Base-by-base conservation (phyloP, 768 basidiomycete species). In the Lepiota venenata region DNA sequence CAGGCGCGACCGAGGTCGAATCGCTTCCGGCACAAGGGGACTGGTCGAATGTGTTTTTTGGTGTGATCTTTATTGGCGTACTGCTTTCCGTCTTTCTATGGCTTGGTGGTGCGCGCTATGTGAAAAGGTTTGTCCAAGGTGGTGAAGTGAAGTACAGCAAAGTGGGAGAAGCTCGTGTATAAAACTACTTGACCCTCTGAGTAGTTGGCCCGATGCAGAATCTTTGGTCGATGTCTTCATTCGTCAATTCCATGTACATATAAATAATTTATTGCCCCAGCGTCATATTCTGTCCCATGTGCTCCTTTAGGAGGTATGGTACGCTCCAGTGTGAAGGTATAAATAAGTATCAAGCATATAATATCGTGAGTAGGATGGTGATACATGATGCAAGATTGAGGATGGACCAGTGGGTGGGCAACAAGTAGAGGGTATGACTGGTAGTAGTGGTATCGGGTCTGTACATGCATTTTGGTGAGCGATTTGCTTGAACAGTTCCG, bases 91-190 rank as follows among this genome's bases (percentile, higher is more conserved):
- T 76, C 14, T 78, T 84, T 57, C 58, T 75, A 42, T 82, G 76
- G 74, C 69, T 81, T 10, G 83, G 84, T 22, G 82, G 81, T 16
- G 39, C 77, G 56, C 76, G 76, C 36, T 78, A 71, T 61, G 61
- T 77, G 32, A 69, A 71, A 40, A 71, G 75, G 25, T 49, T 76
- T 49, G 45, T 83, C 46, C 71, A 74, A 36, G 66, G 66, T 47
- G 57, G 62, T 25, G 59, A 69, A 32, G 65, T 65, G 7, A 69
- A 69, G 21, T 84, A 82, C 63, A 74, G 71, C 41, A 74, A 71
- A 43, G 73, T 84, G 10, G 68, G 64, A 10, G 67, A 74, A 12
- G 22, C 38, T 32, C 32, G 32, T 11, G 32, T 32, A 11, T 32
- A 32, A 32, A 32, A 32, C 6, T 32, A 32, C 32, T 32, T 32